Evolutionary conservation across 164 flowering plant genomes (phyloP).

Genomic region (Euptelea pleiosperma): DNA sequence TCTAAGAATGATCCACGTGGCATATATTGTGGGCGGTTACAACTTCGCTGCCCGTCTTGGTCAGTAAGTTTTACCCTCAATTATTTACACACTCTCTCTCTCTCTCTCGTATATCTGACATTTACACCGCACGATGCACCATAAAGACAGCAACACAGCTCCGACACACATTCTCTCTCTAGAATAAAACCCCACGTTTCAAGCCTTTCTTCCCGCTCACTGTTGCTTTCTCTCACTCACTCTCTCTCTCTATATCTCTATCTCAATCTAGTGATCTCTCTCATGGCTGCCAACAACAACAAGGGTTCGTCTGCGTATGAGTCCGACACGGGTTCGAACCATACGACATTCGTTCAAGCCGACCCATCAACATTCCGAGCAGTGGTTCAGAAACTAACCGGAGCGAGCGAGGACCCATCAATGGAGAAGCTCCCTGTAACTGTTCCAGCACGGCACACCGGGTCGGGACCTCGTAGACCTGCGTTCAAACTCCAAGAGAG

Average conservation of each 20-base stretch:
- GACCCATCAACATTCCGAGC: slow-evolving; percentile 59
- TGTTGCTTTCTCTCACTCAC: background rate
- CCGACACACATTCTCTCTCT: no score
- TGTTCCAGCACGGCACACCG: slow-evolving; percentile 10
- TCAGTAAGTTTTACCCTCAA: no score
- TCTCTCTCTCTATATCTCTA: no score
- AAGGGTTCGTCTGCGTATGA: background rate
- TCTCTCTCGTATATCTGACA: no score
- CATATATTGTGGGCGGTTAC: no score
- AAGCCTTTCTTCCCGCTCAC: slow-evolving; percentile 1
- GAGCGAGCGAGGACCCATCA: slow-evolving; percentile 35
- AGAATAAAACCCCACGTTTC: slow-evolving; percentile 7
- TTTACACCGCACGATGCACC: no score
- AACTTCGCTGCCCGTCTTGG: no score
- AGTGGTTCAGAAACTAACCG: slow-evolving; percentile 61
- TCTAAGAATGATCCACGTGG: no score
- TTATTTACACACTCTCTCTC: no score
- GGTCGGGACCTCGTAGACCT: slow-evolving; percentile 33
- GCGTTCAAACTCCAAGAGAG: slow-evolving; percentile 58
- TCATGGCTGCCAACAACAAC: slow-evolving; percentile 14
- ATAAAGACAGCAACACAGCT: no score
- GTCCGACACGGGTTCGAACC: slow-evolving; percentile 14
- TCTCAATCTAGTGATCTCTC: no score
- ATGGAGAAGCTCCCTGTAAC: slow-evolving; percentile 34
- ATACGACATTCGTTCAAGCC: slow-evolving; percentile 66